These are phyloP conservation scores for Phymatotrichopsis omnivora DNA, from an alignment of 2,329 filamentous ascomycete genomes.

Conservation along the genomic window DNA sequence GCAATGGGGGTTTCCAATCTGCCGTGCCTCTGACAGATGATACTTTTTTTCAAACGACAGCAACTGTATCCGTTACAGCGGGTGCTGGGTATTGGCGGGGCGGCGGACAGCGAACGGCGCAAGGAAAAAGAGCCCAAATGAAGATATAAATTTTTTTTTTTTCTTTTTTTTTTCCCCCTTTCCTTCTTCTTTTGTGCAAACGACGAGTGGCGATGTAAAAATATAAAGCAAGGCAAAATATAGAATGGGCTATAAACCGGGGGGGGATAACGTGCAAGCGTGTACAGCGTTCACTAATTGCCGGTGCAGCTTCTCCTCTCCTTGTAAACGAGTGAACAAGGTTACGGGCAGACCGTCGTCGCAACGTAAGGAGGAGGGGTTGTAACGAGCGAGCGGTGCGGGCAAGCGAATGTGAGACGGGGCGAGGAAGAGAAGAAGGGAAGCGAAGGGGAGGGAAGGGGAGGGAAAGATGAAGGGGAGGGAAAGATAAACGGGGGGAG, in stretches of 20 bases:
- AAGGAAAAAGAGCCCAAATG: background rate
- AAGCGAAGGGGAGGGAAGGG: slow-evolving; percentile 26
- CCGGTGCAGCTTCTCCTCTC: slow-evolving; percentile 4
- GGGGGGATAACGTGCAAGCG: too few species aligned
- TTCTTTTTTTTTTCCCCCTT: slow-evolving; percentile 2
- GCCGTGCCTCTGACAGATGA: background rate
- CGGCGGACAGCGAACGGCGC: background rate
- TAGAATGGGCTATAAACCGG: too few species aligned
- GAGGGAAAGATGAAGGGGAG: slow-evolving; percentile 13
- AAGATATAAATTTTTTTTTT: background rate
- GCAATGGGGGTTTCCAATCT: background rate
- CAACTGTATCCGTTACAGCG: background rate
- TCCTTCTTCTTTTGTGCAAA: too few species aligned
- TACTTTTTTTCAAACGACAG: background rate
- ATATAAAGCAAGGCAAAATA: too few species aligned
- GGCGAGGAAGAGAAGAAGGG: slow-evolving; percentile 19
- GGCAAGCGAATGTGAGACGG: slow-evolving; percentile 15
- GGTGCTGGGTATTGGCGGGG: background rate
- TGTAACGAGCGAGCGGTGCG: slow-evolving; percentile 10
- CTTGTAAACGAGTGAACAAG: slow-evolving; percentile 26
- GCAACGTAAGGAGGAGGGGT: slow-evolving; percentile 7
- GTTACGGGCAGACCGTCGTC: background rate
- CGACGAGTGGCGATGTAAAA: too few species aligned
- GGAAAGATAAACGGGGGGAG: slow-evolving; percentile 8
- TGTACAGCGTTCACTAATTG: too few species aligned